Evolutionary conservation across 2,329 filamentous ascomycete species (phyloP).

Genomic region (Nigrospora sphaerica): DNA sequence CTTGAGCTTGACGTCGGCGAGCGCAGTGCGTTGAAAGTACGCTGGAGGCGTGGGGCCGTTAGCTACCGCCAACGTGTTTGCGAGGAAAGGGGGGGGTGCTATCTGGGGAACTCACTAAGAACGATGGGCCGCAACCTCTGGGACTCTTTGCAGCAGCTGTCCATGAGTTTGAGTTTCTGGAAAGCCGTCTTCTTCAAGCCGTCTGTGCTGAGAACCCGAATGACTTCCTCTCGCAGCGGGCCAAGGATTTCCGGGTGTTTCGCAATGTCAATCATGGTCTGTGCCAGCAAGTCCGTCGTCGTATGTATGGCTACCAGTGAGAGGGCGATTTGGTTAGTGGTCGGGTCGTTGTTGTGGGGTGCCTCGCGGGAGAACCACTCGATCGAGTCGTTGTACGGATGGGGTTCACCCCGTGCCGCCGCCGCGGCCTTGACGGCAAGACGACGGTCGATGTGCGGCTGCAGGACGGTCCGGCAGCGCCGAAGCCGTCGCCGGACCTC

Average conservation of each 20-base stretch:
- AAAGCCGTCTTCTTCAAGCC: slow-evolving; percentile 17
- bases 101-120: slow-evolving; percentile 13
- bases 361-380: slow-evolving; percentile 30
- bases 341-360: slow-evolving; percentile 16
- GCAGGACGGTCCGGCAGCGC: slow-evolving; percentile 14
- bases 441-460: slow-evolving; percentile 13
- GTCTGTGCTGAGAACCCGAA: slow-evolving; percentile 9
- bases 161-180: slow-evolving; percentile 23
- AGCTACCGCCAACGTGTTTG: no score
- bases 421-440: slow-evolving; percentile 6
- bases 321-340: slow-evolving; percentile 18
- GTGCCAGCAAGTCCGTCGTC: slow-evolving; percentile 23
- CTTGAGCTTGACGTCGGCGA: slow-evolving; percentile 8
- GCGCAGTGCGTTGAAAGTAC: slow-evolving; percentile 5
- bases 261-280: slow-evolving; percentile 30
- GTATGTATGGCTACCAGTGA: slow-evolving; percentile 27
- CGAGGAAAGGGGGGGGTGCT: no score
- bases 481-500: slow-evolving; percentile 20
- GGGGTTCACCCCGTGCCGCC: slow-evolving; percentile 7
- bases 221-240: slow-evolving; percentile 34
- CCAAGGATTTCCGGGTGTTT: slow-evolving; percentile 31
- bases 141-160: slow-evolving; percentile 29
- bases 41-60: not conserved
- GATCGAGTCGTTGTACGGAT: slow-evolving; percentile 23
- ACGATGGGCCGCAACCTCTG: slow-evolving; percentile 20